Base-by-base conservation (phyloP, 345 rosid genomes). In the Aethionema arabicum region DNA sequence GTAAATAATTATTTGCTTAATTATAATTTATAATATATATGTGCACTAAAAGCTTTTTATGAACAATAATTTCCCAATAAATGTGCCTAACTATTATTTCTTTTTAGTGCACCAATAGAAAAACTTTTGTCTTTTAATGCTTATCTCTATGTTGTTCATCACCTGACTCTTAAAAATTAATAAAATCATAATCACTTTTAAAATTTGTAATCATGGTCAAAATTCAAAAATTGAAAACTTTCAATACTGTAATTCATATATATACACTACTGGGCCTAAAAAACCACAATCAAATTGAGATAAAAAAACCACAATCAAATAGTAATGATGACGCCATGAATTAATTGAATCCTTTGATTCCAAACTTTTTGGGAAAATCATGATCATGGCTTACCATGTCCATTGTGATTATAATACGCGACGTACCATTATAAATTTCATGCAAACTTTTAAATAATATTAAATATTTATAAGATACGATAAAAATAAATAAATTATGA, bases 371-470 rank as follows among this genome's bases (percentile, higher is more conserved):
- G 74, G 74, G 51, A 55, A 62, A 40, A 5, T 21, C 27, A 21
- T 8, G 38, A 63, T 69, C 68, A 62, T 69, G 74, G 63, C 58
- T 62, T 54, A 48, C 68, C 64, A 63, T 63, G 59, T 63, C 33
- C 59, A 56, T 56, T 39, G 59, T 70, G 69, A 40, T n/a, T 45
- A 21, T 21, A 21, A 21, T 21, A 21, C 53, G 69, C 63, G 74
- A 70, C 69, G 69, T 56, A 59, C 16, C 42, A 56, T 48, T 27
- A 56, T 56, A 21, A 21, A 29, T 70, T 33, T 32, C 74, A 70
- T 70, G 59, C 59, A 63, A 13, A 47, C n/a, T 62, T 44, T 37
- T 46, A 16, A 15, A 47, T 38, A 55, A 21, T 62, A 52, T 37
- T 46, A 16, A 15, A 47, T 38, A 55, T 47, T 40, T 11, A 45